phyloP scores from a whole-genome alignment of 768 basidiomycete genomes.

The Lactarius psammicola region DNA sequence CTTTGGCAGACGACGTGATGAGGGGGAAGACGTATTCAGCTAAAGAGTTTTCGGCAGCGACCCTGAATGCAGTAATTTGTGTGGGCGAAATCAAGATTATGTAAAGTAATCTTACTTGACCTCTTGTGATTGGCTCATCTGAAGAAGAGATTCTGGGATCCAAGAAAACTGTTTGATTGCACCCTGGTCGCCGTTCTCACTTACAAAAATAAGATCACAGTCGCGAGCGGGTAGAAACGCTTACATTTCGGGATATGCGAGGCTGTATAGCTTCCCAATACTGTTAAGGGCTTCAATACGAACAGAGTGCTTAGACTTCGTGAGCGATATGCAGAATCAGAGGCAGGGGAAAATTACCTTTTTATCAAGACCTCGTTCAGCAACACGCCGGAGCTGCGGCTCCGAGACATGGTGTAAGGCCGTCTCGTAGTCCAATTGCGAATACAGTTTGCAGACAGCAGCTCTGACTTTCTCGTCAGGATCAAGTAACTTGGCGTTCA shows the following conservation, averaged over 20 bases:
- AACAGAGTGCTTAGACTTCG: constrained; percentile 47
- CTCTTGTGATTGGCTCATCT: constrained; percentile 52
- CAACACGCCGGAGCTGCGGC: constrained; percentile 59
- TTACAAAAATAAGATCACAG: constrained; percentile 35
- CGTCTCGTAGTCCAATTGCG: constrained; percentile 86
- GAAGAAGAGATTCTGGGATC: constrained; percentile 81
- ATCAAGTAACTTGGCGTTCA: constrained; percentile 69
- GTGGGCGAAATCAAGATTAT: background rate
- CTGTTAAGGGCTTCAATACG: constrained; percentile 74
- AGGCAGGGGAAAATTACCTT: constrained; percentile 51
- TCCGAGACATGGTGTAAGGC: constrained; percentile 77
- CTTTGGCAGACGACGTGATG: constrained; percentile 49
- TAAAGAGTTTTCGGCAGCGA: constrained; percentile 63
- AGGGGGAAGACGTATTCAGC: constrained; percentile 81
- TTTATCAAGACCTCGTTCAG: constrained; percentile 77
- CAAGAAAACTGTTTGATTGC: constrained; percentile 84
- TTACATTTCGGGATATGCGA: constrained; percentile 89
- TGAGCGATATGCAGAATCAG: background rate
- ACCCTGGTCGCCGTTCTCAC: constrained; percentile 73
- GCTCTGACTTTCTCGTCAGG: constrained; percentile 91
- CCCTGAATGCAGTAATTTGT: constrained; percentile 39
- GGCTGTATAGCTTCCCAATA: constrained; percentile 72
- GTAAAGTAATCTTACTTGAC: constrained; percentile 47
- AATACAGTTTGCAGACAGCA: constrained; percentile 78
- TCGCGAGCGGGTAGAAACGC: background rate